Percentiles rank a stretch among this genome's conserved stretches.
These are phyloP conservation scores for Benincasa hispida DNA, from an alignment of 306 rosid species.

Conservation along the genomic window DNA sequence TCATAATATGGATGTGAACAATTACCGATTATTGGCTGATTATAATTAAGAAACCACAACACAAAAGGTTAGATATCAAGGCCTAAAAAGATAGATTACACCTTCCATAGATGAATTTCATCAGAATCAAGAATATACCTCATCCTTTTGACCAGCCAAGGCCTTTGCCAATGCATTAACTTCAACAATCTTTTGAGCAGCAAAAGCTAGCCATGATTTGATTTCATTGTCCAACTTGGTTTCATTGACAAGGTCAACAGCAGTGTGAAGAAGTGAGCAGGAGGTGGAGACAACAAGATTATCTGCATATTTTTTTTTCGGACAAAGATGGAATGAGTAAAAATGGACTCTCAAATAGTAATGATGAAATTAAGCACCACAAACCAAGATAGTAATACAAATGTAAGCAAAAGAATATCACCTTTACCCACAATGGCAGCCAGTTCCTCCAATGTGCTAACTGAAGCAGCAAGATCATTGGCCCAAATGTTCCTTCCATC, in stretches of 20 bases:
- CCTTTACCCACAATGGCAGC: constrained; percentile 67
- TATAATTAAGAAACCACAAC: neutral
- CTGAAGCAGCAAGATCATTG: constrained; percentile 56
- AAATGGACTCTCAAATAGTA: neutral
- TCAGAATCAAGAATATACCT: constrained; percentile 19
- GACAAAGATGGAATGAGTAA: neutral
- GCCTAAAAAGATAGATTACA: neutral
- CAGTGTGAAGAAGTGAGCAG: constrained; percentile 88
- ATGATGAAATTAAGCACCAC: neutral
- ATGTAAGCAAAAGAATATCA: constrained; percentile 6
- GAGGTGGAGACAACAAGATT: constrained; percentile 71
- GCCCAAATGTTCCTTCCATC: constrained; percentile 94
- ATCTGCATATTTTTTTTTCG: constrained; percentile 20
- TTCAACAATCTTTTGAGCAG: constrained; percentile 78
- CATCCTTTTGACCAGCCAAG: constrained; percentile 49
- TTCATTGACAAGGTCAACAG: constrained; percentile 77
- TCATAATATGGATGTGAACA: neutral
- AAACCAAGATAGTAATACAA: neutral
- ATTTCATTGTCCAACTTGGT: constrained; percentile 61
- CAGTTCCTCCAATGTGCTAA: constrained; percentile 35
- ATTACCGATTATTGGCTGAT: neutral
- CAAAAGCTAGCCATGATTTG: constrained; percentile 84
- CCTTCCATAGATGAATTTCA: neutral
- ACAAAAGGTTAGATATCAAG: neutral
- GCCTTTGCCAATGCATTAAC: constrained; percentile 80